Conservation (phyloP, 176 grass and related monocot genomes). For the Bolboschoenus planiculmis region DNA sequence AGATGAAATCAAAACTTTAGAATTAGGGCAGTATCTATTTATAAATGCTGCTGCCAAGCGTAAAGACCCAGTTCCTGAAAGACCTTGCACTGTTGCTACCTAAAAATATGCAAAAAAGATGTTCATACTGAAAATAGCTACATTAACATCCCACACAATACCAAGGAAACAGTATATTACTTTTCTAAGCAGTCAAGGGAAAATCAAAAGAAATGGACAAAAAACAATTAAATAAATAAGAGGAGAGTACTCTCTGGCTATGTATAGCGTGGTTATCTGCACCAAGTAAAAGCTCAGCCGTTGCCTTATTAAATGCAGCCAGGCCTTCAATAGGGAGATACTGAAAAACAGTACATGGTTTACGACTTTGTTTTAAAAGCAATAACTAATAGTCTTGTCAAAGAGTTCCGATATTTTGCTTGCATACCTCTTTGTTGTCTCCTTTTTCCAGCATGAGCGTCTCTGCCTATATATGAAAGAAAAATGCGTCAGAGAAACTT, state of each 20-base stretch:
- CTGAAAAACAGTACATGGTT: conserved; percentile 36
- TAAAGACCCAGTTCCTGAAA: conserved; percentile 87
- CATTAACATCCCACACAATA: neutral
- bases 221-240: neutral
- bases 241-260: conserved; percentile 51
- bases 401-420: neutral
- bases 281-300: conserved; percentile 77
- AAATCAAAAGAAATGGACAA: neutral
- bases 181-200: neutral
- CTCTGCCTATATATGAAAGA: conserved; percentile 51
- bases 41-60: conserved; percentile 92
- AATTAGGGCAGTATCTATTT: conserved; percentile 88
- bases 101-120: conserved; percentile 31
- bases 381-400: neutral
- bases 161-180: neutral
- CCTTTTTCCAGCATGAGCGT: conserved; percentile 88
- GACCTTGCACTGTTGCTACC: conserved; percentile 89
- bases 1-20: conserved; percentile 91
- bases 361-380: neutral
- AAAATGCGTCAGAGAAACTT: neutral
- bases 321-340: conserved; percentile 99
- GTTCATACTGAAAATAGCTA: neutral
- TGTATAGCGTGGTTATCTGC: conserved; percentile 70
- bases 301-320: conserved; percentile 87
- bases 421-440: conserved; percentile 95